A percentile compares a stretch with the other conserved stretches of the same genome.
Conservation (phyloP, 768 basidiomycete species). For the Kwoniella bestiolae region DNA sequence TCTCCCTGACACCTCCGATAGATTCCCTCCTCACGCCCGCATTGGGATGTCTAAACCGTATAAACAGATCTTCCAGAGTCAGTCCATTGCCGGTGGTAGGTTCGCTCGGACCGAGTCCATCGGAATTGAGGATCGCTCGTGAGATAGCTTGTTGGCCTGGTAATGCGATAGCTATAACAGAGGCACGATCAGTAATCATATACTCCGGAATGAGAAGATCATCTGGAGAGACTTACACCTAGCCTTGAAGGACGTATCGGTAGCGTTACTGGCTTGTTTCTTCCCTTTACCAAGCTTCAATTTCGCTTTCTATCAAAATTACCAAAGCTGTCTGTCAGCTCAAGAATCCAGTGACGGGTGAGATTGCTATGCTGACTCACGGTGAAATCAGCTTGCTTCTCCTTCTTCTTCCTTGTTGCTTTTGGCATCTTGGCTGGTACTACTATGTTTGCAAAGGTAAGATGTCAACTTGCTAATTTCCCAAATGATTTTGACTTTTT, state of each 20-base stretch:
- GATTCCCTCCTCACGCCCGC: slow-evolving; percentile 73
- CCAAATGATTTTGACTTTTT: too few relatives aligned
- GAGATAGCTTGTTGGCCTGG: slow-evolving; percentile 70
- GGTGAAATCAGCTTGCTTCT: slow-evolving; percentile 83
- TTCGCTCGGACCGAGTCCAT: slow-evolving; percentile 48
- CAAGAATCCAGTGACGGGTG: not conserved
- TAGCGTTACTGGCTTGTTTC: slow-evolving; percentile 74
- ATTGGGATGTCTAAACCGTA: slow-evolving; percentile 83
- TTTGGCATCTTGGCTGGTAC: slow-evolving; percentile 69
- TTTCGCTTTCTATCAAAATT: slow-evolving; percentile 76
- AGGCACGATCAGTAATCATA: not conserved
- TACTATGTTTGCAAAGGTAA: slow-evolving; percentile 11
- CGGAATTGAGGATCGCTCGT: slow-evolving; percentile 60
- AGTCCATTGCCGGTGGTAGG: slow-evolving; percentile 79
- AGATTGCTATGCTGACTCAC: slow-evolving; percentile 59
- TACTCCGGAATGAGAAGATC: too few relatives aligned
- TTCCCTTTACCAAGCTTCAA: slow-evolving; percentile 97
- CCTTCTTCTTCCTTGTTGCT: slow-evolving; percentile 81
- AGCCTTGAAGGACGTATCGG: slow-evolving; percentile 95
- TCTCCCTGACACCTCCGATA: slow-evolving; percentile 50
- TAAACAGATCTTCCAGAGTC: slow-evolving; percentile 74
- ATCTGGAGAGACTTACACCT: slow-evolving; percentile 87
- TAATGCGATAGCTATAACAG: slow-evolving; percentile 76
- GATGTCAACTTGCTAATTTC: too few relatives aligned
- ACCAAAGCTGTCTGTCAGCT: not conserved